Base-by-base conservation (phyloP, 2,329 filamentous ascomycete genomes). In the Colletotrichum phormii region DNA sequence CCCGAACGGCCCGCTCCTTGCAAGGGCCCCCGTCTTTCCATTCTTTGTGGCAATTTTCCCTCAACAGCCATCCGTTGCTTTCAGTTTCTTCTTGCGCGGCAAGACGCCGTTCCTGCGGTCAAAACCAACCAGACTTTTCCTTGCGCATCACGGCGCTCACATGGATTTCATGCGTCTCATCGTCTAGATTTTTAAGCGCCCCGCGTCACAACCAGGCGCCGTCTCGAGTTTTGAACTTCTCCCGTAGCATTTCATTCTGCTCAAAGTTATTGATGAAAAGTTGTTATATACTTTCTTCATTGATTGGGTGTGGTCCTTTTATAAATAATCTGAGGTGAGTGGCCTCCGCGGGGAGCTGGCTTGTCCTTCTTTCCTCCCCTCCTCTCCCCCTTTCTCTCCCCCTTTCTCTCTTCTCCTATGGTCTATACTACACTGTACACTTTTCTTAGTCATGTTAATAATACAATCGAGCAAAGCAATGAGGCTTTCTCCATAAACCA, bases 251-350 rank as follows among this genome's bases (percentile, higher is more conserved):
- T 11, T 24, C n/a, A 18, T 7, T 12, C 11, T 26, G 5, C 7
- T n/a, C 13, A 22, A n/a, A 8, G 4, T 64, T n/a, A 6, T 11
- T 1, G 2, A 5, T 6, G 4, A 42, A 8, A 49, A 6, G 5
- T 64, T 8, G 31, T 72, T 46, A n/a, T 46, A 24, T 18, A 33
- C 31, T 59, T 26, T 63, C 22, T 68, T 69, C 54, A 22, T 72
- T 64, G 66, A 57, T 64, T 64, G 66, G 60, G 46, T 64, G 54
- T 63, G 61, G 61, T 54, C 29, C 55, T 49, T 64, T 54, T 70
- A 8, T 64, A 46, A 66, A 65, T 26, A 57, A 42, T 66, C 46
- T 80, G 79, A 81, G 81, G 78, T 81, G 80, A 83, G 81, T 82
- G 79, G 78, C 79, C 77, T 79, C 77, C 75, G 74, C 76, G 75